These are phyloP conservation scores for Avena atlantica DNA, from an alignment of 176 grass and related monocot species.

Conservation along the genomic window DNA sequence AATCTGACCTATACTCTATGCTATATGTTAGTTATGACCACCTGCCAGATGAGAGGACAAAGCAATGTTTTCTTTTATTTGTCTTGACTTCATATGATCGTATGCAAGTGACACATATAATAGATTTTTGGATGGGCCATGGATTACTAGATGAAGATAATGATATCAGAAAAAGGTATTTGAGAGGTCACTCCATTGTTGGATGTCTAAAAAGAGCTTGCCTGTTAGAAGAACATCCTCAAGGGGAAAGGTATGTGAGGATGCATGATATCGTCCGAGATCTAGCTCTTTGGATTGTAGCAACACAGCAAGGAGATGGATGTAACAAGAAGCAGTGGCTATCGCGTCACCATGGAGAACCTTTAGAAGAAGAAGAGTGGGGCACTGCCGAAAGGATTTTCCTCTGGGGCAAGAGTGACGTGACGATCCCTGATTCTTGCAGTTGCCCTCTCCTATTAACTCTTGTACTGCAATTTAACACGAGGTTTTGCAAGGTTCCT, in stretches of 20 bases:
- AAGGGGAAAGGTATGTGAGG: not conserved
- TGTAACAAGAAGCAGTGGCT: not conserved
- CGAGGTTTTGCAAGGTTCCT: not conserved
- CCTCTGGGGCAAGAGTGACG: not conserved
- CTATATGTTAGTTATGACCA: not conserved
- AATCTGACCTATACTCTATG: not conserved
- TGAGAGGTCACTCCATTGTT: not conserved
- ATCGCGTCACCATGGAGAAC: not conserved
- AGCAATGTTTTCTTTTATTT: constrained; percentile 24
- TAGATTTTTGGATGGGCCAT: constrained; percentile 3
- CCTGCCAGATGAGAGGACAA: constrained; percentile 18
- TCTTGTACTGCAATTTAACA: too few relatives aligned
- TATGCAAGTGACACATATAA: not conserved
- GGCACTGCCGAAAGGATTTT: not conserved
- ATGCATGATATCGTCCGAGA: not conserved
- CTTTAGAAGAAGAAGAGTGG: not conserved
- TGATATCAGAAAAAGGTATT: not conserved
- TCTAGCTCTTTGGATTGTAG: constrained; percentile 20
- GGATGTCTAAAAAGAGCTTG: constrained; percentile 26
- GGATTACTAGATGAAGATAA: constrained; percentile 12
- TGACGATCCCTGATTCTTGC: not conserved
- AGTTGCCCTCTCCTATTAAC: not conserved
- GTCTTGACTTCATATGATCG: not conserved
- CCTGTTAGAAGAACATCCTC: constrained; percentile 9
- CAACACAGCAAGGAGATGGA: not conserved